These are phyloP conservation scores for Suhomyces panamericanus DNA, from an alignment of 1,139 yeast genomes.

Conservation along the genomic window DNA sequence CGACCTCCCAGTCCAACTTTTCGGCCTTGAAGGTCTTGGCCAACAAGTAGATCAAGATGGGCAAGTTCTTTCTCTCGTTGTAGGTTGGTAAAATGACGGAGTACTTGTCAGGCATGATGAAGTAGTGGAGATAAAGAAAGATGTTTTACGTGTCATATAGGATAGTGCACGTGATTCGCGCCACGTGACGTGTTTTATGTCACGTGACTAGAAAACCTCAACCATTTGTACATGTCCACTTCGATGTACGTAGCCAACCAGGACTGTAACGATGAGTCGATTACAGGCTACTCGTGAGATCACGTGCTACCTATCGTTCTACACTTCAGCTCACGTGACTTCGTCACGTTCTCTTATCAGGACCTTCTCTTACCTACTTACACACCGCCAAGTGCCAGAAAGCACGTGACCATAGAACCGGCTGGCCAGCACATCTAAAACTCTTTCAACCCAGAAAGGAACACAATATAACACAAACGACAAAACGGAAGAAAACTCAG, in stretches of 20 bases:
- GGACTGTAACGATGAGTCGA: no score
- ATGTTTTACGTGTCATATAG: constrained; percentile 8
- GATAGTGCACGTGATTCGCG: not conserved
- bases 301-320: no score
- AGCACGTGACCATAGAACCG: not conserved
- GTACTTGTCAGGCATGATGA: constrained; percentile 50
- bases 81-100: constrained; percentile 79
- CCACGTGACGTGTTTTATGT: not conserved
- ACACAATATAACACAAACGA: constrained; percentile 5
- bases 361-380: not conserved
- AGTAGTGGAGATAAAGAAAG: not conserved
- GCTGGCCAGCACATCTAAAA: constrained; percentile 1
- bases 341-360: no score
- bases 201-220: no score
- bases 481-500: constrained; percentile 2
- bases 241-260: no score
- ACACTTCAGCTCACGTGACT: no score
- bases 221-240: no score
- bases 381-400: constrained; percentile 1
- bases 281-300: no score
- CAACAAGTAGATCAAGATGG: constrained; percentile 69
- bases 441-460: constrained; percentile 4
- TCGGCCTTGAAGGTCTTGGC: constrained; percentile 67
- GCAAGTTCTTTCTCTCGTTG: constrained; percentile 70
- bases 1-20: constrained; percentile 71